These are phyloP conservation scores for Neurospora sp. DNA, from an alignment of 495 filamentous ascomycete species.

Conservation along the genomic window DNA sequence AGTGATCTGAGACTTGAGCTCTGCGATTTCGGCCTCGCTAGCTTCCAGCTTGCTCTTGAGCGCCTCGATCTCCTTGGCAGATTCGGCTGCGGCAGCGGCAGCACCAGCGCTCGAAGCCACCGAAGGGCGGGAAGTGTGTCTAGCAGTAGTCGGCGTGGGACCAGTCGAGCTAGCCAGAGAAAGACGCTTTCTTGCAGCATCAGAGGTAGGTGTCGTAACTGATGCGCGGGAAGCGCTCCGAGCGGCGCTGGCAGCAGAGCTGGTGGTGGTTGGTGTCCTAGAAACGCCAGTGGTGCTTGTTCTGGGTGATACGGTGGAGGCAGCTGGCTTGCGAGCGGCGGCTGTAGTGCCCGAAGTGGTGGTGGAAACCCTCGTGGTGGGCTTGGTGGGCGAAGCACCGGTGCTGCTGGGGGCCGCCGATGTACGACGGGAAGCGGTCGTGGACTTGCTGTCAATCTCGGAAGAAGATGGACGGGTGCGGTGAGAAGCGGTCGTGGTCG, in stretches of 20 bases:
- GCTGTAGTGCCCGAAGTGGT: conserved; percentile 24
- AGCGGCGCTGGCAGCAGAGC: conserved; percentile 13
- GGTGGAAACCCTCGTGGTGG: conserved; percentile 13
- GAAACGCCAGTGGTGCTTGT: conserved; percentile 16
- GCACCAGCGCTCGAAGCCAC: conserved; percentile 21
- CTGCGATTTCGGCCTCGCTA: conserved; percentile 37
- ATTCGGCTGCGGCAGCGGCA: conserved; percentile 22
- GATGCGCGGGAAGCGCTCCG: conserved; percentile 24
- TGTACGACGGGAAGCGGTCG: conserved; percentile 32
- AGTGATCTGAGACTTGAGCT: conserved; percentile 38
- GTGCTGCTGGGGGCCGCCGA: conserved; percentile 18
- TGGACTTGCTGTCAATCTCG: conserved; percentile 40
- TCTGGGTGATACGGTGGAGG: conserved; percentile 19
- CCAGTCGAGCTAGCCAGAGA: conserved; percentile 26
- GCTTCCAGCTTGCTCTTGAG: conserved; percentile 39
- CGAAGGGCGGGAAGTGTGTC: conserved; percentile 31
- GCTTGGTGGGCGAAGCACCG: conserved; percentile 30
- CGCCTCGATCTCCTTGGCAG: conserved; percentile 40
- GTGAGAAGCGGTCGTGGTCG: conserved; percentile 21
- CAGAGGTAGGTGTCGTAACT: conserved; percentile 24
- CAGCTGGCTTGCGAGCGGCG: conserved; percentile 29
- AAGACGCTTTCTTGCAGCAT: conserved; percentile 38
- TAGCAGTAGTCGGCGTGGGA: conserved; percentile 9
- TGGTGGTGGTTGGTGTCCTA: conserved; percentile 13
- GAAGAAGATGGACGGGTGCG: conserved; percentile 34